These are phyloP conservation scores for Vitis labrusca DNA, from an alignment of 164 flowering plant genomes.

Conservation along the genomic window DNA sequence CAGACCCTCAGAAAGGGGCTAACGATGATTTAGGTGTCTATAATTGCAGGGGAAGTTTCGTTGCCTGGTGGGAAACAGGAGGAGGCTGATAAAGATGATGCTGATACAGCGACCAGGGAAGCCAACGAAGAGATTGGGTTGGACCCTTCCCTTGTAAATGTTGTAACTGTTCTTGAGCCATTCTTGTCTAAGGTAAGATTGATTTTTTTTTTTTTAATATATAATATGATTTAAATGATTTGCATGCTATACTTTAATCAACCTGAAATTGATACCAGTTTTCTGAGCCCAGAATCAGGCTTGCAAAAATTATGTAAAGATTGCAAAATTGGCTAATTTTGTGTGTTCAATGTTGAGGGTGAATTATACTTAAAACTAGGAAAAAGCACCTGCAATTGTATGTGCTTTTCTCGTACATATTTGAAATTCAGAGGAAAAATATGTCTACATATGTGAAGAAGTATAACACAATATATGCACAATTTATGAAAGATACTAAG, in stretches of 20 bases:
- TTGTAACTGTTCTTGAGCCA: conserved; percentile 76
- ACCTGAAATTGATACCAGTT: neutral
- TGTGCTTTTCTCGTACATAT: no score
- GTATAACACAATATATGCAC: no score
- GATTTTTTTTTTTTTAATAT: neutral
- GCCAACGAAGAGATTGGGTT: conserved; percentile 94
- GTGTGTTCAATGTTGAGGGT: no score
- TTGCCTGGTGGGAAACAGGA: conserved; percentile 92
- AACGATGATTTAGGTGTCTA: neutral
- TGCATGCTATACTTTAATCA: neutral
- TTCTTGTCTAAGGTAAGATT: conserved; percentile 73
- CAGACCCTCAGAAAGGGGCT: neutral
- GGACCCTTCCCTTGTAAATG: conserved; percentile 79
- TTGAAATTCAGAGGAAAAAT: no score
- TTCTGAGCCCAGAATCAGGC: neutral
- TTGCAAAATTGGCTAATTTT: no score
- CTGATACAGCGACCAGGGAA: conserved; percentile 78
- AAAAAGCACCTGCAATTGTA: no score
- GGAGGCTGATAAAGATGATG: conserved; percentile 76
- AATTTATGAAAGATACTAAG: no score
- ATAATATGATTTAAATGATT: neutral
- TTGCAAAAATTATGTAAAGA: neutral
- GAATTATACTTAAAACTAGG: no score
- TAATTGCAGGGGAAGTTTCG: conserved; percentile 79
- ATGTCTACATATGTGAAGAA: no score